Percentiles rank a stretch among this genome's conserved stretches.
Conservation (phyloP, 2,329 filamentous ascomycete species). For the Neonectria ditissima region DNA sequence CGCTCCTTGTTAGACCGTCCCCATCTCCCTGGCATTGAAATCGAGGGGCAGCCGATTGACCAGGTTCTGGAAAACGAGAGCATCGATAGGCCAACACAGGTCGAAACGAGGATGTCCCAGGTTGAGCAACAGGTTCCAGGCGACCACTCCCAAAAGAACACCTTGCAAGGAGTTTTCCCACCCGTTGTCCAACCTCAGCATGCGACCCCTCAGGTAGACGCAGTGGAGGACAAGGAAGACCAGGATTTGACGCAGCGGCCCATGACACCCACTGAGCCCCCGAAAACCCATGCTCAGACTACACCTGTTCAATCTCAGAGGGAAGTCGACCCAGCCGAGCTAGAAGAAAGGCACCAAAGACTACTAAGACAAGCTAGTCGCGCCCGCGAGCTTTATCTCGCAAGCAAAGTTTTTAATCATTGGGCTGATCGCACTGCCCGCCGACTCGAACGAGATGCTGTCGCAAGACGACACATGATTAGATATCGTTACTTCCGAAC, state of each 20-base stretch:
- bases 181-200: neutral
- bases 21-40: neutral
- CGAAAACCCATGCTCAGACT: neutral
- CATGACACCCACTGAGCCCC: neutral
- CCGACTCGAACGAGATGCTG: conserved; percentile 73
- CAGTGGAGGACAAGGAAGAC: neutral
- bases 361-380: conserved; percentile 66
- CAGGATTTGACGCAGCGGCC: conserved; percentile 2
- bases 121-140: neutral
- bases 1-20: conserved; percentile 16
- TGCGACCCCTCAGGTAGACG: neutral
- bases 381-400: conserved; percentile 74
- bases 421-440: conserved; percentile 76
- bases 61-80: neutral
- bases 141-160: neutral
- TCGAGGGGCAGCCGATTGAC: neutral
- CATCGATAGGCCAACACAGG: neutral
- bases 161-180: neutral
- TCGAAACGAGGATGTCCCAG: neutral
- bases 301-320: conserved; percentile 5
- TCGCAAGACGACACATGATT: conserved; percentile 78
- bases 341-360: conserved; percentile 34
- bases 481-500: conserved; percentile 60
- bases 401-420: conserved; percentile 53
- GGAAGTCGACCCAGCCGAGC: conserved; percentile 22